These are phyloP conservation scores for Tetrahymena thermophila DNA, from an alignment of 73 alveolate genomes.

Conservation along the genomic window DNA sequence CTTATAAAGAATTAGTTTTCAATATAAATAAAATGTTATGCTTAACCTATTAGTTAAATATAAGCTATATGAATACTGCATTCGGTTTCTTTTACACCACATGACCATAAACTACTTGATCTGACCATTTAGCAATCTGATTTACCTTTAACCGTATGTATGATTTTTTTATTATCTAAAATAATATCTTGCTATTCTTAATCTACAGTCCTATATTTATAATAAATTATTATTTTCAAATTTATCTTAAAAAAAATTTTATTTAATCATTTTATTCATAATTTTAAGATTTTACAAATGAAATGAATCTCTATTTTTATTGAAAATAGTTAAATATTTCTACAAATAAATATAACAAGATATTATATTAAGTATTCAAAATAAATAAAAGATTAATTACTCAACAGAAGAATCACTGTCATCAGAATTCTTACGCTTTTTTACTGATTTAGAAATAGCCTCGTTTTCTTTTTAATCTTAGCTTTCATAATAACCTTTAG, in stretches of 20 bases:
- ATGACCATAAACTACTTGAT: slow-evolving; percentile 71
- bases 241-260: no score
- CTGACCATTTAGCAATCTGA: slow-evolving; percentile 19
- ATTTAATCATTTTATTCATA: no score
- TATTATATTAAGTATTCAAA: no score
- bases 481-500: background rate
- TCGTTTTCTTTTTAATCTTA: background rate
- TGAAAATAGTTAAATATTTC: no score
- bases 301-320: no score
- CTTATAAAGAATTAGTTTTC: slow-evolving; percentile 82
- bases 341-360: no score
- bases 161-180: background rate
- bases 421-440: background rate
- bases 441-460: background rate
- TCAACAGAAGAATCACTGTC: background rate
- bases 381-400: background rate
- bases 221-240: background rate
- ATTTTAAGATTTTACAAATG: no score
- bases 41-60: slow-evolving; percentile 59
- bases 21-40: slow-evolving; percentile 78
- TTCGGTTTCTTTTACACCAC: slow-evolving; percentile 68
- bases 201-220: background rate
- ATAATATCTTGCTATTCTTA: background rate
- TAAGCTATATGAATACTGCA: slow-evolving; percentile 75
- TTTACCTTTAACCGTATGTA: background rate